phyloP scores from a whole-genome alignment of 768 basidiomycete genomes.

The Gymnopilus dilepis region DNA sequence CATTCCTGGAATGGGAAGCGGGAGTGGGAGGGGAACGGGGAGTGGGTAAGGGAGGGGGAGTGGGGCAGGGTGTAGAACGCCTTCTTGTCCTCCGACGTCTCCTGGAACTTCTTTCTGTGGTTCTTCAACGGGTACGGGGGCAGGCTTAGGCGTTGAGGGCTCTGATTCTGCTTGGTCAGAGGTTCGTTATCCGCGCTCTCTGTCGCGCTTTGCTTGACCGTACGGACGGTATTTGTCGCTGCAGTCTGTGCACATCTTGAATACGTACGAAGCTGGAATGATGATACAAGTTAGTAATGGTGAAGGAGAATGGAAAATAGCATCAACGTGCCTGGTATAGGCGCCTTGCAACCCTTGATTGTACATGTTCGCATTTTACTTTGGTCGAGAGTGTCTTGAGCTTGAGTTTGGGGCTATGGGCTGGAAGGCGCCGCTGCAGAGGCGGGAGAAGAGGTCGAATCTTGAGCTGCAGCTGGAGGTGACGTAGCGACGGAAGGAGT shows the following conservation, averaged over 20 bases:
- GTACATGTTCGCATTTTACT: conserved; percentile 46
- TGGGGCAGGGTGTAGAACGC: too few species aligned
- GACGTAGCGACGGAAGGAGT: too few species aligned
- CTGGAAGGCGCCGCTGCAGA: background rate
- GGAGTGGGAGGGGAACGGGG: too few species aligned
- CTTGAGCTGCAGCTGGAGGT: background rate
- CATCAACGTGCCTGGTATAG: conserved; percentile 40
- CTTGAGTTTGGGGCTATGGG: background rate
- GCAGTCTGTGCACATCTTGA: conserved; percentile 53
- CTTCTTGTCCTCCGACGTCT: too few species aligned
- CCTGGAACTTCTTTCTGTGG: too few species aligned
- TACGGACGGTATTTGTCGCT: conserved; percentile 55
- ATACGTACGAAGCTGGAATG: conserved; percentile 39
- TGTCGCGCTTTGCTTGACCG: conserved; percentile 58
- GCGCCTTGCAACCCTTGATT: conserved; percentile 58
- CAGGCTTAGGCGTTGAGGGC: too few species aligned
- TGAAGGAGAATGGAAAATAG: background rate
- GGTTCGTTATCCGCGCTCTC: too few species aligned
- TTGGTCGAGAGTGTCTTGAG: background rate
- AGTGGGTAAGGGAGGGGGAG: too few species aligned
- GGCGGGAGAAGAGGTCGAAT: background rate
- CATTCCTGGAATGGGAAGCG: conserved; percentile 21
- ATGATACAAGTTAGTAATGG: too few species aligned
- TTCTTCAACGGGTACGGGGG: too few species aligned
- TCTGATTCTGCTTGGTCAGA: too few species aligned